A percentile compares a stretch with the other conserved stretches of the same genome.
Conservation (phyloP, 2,329 filamentous ascomycete species). For the Penicillium italicum region DNA sequence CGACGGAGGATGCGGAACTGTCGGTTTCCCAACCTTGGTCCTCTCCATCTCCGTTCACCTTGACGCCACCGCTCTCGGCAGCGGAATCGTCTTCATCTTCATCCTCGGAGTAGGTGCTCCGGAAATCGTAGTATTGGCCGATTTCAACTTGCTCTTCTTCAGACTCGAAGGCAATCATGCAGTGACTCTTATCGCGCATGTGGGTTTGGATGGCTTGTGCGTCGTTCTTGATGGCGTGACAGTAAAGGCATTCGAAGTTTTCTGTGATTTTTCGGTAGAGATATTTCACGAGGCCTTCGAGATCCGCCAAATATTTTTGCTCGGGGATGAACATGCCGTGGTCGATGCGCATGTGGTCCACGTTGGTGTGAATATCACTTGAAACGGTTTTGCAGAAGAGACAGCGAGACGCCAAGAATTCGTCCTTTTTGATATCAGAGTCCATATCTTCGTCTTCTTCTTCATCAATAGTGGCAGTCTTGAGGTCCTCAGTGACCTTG, state of each 20-base stretch:
- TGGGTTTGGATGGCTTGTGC: conserved; percentile 84
- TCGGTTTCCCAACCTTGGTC: conserved; percentile 94
- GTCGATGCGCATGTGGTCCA: conserved; percentile 83
- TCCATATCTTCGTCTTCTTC: conserved; percentile 48
- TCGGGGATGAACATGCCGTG: conserved; percentile 98
- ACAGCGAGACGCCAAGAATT: conserved; percentile 57
- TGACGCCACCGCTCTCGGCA: conserved; percentile 58
- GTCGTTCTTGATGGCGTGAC: conserved; percentile 76
- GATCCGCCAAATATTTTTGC: conserved; percentile 73
- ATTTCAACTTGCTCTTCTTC: conserved; percentile 91
- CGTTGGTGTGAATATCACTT: conserved; percentile 68
- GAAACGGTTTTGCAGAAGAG: conserved; percentile 91
- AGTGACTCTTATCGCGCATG: conserved; percentile 95
- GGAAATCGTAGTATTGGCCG: conserved; percentile 96
- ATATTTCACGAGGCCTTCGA: conserved; percentile 75
- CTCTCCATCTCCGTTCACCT: conserved; percentile 55
- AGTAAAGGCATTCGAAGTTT: conserved; percentile 81
- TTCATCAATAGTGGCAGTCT: conserved; percentile 54
- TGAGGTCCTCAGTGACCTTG: conserved; percentile 72
- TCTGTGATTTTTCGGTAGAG: conserved; percentile 77
- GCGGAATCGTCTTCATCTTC: conserved; percentile 62
- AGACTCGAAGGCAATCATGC: conserved; percentile 87
- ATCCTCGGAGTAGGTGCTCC: conserved; percentile 86
- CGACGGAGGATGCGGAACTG: conserved; percentile 81
- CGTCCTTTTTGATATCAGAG: conserved; percentile 44